Evolutionary conservation across 352 stramenopile species (phyloP).

Genomic region (Globisporangium recalcitrans): DNA sequence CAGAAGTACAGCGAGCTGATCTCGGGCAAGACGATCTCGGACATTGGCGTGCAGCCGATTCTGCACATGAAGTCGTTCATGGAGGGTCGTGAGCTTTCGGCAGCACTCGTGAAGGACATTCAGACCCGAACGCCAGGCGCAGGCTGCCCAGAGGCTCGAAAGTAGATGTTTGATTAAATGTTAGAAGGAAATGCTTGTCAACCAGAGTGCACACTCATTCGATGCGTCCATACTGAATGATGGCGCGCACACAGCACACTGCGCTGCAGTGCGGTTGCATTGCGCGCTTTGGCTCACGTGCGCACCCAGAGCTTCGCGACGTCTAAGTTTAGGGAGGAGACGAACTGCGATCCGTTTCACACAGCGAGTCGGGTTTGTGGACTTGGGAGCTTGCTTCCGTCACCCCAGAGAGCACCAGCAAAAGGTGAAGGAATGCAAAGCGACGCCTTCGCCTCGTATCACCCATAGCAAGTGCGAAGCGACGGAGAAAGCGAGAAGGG

Average conservation of each 20-base stretch:
- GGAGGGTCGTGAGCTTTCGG: constrained; percentile 81
- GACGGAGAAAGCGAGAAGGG: background rate
- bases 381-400: background rate
- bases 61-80: constrained; percentile 97
- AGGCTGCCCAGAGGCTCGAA: constrained; percentile 42
- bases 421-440: background rate
- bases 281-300: background rate
- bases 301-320: background rate
- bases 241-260: too few species aligned
- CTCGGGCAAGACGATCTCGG: constrained; percentile 84
- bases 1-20: constrained; percentile 91
- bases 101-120: constrained; percentile 85
- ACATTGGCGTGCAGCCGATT: constrained; percentile 94
- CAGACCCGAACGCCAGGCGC: constrained; percentile 48
- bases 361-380: background rate
- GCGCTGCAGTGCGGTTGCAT: too few species aligned
- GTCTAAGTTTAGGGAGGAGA: background rate
- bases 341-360: constrained; percentile 5
- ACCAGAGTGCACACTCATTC: background rate
- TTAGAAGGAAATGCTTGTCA: background rate
- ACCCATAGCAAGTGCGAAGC: background rate
- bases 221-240: too few species aligned
- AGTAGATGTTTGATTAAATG: background rate
- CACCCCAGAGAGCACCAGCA: background rate
- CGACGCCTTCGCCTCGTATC: constrained; percentile 1